Evolutionary conservation across 768 basidiomycete genomes (phyloP).

Genomic region (Exidia glandulosa): DNA sequence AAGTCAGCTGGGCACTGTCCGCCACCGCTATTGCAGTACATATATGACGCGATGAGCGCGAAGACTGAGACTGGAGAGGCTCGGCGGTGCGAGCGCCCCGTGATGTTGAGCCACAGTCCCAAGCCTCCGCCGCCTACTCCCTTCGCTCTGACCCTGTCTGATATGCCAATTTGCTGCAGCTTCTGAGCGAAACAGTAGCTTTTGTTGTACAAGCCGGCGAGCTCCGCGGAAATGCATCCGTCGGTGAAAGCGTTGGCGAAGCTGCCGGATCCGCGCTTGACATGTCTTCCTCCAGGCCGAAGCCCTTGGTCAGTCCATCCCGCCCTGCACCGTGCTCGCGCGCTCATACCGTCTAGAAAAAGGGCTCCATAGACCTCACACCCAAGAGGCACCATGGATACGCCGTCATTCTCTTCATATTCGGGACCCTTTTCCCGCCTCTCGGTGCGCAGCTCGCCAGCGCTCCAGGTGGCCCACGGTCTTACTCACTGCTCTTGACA

Average conservation of each 20-base stretch:
- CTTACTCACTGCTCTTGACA: too few relatives aligned
- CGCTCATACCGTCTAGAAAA: neutral
- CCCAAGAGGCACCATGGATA: slow-evolving; percentile 76
- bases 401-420: slow-evolving; percentile 66
- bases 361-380: slow-evolving; percentile 14
- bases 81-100: too few relatives aligned
- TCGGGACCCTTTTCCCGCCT: slow-evolving; percentile 86
- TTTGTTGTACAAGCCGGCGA: neutral
- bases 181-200: too few relatives aligned
- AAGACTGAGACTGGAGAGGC: too few relatives aligned
- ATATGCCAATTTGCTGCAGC: too few relatives aligned
- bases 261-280: neutral
- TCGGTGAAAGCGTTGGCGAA: neutral
- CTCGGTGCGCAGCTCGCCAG: slow-evolving; percentile 45
- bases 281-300: neutral
- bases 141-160: too few relatives aligned
- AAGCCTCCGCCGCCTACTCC: too few relatives aligned
- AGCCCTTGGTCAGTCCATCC: neutral
- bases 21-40: too few relatives aligned
- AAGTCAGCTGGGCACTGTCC: too few relatives aligned
- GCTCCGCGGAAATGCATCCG: neutral
- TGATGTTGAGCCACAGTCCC: too few relatives aligned
- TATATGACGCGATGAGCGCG: too few relatives aligned
- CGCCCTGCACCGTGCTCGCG: neutral
- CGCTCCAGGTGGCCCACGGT: neutral